phyloP scores from a whole-genome alignment of 2,329 filamentous ascomycete genomes.

The Trichoderma koningii region DNA sequence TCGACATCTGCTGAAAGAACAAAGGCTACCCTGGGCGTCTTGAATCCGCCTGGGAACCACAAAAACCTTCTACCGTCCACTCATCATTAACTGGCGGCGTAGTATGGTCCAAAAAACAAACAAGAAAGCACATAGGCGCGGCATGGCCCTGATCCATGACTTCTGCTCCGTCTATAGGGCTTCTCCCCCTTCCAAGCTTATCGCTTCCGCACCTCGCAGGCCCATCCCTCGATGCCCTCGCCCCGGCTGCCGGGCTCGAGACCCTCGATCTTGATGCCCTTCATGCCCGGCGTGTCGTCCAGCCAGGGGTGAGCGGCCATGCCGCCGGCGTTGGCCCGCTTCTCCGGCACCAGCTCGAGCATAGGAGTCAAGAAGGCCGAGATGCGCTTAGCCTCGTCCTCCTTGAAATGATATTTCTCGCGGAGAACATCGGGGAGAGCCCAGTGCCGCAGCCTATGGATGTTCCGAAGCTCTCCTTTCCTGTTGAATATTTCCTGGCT shows the following conservation, averaged over 20 bases:
- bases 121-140: neutral
- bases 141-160: slow-evolving; percentile 4
- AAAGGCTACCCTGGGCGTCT: neutral
- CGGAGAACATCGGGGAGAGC: slow-evolving; percentile 86
- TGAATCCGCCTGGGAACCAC: neutral
- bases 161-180: slow-evolving; percentile 15
- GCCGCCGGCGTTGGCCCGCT: slow-evolving; percentile 90
- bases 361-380: slow-evolving; percentile 85
- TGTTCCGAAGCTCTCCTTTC: slow-evolving; percentile 95
- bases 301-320: slow-evolving; percentile 88
- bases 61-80: slow-evolving; percentile 2
- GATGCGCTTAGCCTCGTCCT: slow-evolving; percentile 76
- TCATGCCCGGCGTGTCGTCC: slow-evolving; percentile 86
- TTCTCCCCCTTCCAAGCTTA: slow-evolving; percentile 42
- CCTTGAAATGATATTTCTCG: slow-evolving; percentile 95
- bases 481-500: slow-evolving; percentile 98
- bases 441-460: slow-evolving; percentile 95
- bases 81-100: slow-evolving; percentile 6
- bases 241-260: slow-evolving; percentile 79
- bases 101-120: neutral
- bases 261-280: slow-evolving; percentile 69
- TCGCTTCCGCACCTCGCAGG: slow-evolving; percentile 81
- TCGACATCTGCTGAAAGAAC: neutral
- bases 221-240: slow-evolving; percentile 94
- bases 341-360: slow-evolving; percentile 85